A percentile compares a stretch with the other conserved stretches of the same genome.
Evolutionary conservation across 2,329 filamentous ascomycete genomes (phyloP).

Genomic region (Aspergillus tamarii): DNA sequence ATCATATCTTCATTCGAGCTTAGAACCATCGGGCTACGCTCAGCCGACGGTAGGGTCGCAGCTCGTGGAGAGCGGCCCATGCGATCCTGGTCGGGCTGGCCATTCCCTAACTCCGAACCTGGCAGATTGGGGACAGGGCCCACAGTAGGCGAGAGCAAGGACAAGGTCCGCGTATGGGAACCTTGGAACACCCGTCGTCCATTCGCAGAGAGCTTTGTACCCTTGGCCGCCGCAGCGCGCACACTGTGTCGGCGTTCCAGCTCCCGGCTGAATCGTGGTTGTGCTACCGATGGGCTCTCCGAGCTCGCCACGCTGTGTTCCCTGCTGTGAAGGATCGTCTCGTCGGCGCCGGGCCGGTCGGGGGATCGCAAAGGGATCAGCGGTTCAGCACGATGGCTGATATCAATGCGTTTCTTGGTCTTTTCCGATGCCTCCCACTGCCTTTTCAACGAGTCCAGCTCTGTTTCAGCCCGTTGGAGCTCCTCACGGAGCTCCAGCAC

Average conservation of each 20-base stretch:
- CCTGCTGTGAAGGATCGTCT: slow-evolving; percentile 23
- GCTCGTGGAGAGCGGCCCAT: slow-evolving; percentile 42
- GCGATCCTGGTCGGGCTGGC: slow-evolving; percentile 27
- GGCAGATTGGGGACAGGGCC: slow-evolving; percentile 25
- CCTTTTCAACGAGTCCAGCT: slow-evolving; percentile 76
- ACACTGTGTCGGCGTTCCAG: slow-evolving; percentile 74
- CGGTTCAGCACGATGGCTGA: slow-evolving; percentile 61
- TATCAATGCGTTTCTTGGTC: slow-evolving; percentile 72
- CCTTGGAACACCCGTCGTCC: slow-evolving; percentile 69
- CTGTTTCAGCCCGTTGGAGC: slow-evolving; percentile 76
- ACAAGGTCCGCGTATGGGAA: slow-evolving; percentile 70
- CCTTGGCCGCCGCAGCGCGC: slow-evolving; percentile 50
- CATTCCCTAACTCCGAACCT: slow-evolving; percentile 19
- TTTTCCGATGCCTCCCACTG: slow-evolving; percentile 81
- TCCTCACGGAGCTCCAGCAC: slow-evolving; percentile 92
- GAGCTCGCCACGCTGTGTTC: slow-evolving; percentile 33
- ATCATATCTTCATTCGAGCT: slow-evolving; percentile 39
- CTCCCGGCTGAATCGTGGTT: slow-evolving; percentile 56
- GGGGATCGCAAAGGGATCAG: slow-evolving; percentile 58
- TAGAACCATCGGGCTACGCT: slow-evolving; percentile 32
- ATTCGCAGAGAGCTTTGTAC: slow-evolving; percentile 39
- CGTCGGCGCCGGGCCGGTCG: slow-evolving; percentile 22
- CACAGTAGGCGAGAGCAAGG: slow-evolving; percentile 71
- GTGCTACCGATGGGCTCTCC: slow-evolving; percentile 30
- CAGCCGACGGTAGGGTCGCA: slow-evolving; percentile 46